phyloP scores from a whole-genome alignment of 108 stramenopile genomes.

The Schizochytrium sp. region DNA sequence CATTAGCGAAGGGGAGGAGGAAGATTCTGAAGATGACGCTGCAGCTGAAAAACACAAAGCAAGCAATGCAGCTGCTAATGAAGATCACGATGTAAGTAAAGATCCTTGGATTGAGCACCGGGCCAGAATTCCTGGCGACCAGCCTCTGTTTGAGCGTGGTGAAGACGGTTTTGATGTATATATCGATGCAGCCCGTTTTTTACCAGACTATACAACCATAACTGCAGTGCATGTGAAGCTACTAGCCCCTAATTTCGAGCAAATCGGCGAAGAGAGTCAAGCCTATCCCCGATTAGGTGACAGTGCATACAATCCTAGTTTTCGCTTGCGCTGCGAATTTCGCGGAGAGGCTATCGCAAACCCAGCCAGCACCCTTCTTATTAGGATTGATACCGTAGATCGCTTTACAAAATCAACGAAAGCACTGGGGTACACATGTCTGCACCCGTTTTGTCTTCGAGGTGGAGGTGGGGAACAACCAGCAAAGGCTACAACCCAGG shows the following conservation, averaged over 20 bases:
- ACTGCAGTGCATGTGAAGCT: constrained; percentile 40
- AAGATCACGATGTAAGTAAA: not conserved
- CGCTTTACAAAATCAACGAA: not conserved
- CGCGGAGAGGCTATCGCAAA: constrained; percentile 42
- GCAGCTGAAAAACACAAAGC: not conserved
- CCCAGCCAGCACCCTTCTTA: constrained; percentile 12
- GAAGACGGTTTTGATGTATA: constrained; percentile 65
- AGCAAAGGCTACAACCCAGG: not conserved
- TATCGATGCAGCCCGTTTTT: constrained; percentile 59
- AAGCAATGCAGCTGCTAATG: not conserved
- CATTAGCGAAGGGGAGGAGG: constrained; percentile 2
- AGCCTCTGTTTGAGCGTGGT: constrained; percentile 13
- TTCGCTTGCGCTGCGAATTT: not conserved
- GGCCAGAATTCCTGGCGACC: not conserved
- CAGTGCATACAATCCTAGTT: not conserved
- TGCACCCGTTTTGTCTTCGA: not conserved
- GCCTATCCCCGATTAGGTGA: not conserved
- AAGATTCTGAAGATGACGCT: not conserved
- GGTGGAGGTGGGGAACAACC: not conserved
- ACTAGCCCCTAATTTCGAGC: constrained; percentile 11
- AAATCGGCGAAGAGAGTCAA: constrained; percentile 16
- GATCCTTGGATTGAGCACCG: constrained; percentile 18
- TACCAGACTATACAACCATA: constrained; percentile 64
- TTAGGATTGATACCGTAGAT: constrained; percentile 41
- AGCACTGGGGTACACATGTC: constrained; percentile 40